phyloP scores from a whole-genome alignment of 2,329 filamentous ascomycete genomes.

The Venturia nashicola region DNA sequence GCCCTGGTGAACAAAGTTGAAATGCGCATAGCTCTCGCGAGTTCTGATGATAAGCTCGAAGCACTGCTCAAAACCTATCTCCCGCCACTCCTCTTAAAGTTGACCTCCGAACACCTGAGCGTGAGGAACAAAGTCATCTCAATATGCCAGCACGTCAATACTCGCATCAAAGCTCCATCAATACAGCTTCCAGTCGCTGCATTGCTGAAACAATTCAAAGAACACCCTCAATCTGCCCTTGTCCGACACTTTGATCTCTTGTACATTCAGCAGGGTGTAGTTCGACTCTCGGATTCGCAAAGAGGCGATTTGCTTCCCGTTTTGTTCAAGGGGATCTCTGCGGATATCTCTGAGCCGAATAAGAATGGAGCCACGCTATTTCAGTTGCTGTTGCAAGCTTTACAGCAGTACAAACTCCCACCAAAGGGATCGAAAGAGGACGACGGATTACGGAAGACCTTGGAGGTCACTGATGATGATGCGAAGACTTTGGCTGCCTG shows the following conservation, averaged over 20 bases:
- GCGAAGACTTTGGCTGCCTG: slow-evolving; percentile 60
- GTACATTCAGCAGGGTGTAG: slow-evolving; percentile 77
- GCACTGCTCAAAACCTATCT: slow-evolving; percentile 67
- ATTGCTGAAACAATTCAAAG: slow-evolving; percentile 81
- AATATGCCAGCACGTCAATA: slow-evolving; percentile 61
- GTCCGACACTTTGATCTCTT: slow-evolving; percentile 80
- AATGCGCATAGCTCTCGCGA: slow-evolving; percentile 69
- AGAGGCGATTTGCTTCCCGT: slow-evolving; percentile 30
- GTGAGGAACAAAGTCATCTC: slow-evolving; percentile 72
- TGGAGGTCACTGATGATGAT: slow-evolving; percentile 61
- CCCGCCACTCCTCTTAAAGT: slow-evolving; percentile 71
- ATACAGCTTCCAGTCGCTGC: slow-evolving; percentile 75
- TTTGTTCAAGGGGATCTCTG: slow-evolving; percentile 44
- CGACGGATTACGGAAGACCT: slow-evolving; percentile 46
- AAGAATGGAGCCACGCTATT: slow-evolving; percentile 57
- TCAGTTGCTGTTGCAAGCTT: slow-evolving; percentile 65
- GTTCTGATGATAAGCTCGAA: slow-evolving; percentile 74
- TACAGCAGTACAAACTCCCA: slow-evolving; percentile 61
- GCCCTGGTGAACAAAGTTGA: slow-evolving; percentile 76
- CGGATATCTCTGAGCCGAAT: slow-evolving; percentile 42
- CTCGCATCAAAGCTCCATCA: slow-evolving; percentile 44
- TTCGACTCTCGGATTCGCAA: slow-evolving; percentile 34
- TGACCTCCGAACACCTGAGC: slow-evolving; percentile 64
- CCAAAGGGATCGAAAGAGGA: slow-evolving; percentile 71
- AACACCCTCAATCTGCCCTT: slow-evolving; percentile 51